Percentiles rank a stretch among this genome's conserved stretches.
Conservation (phyloP, 371 early-diverging fungal genomes). For the Syncephalastrum monosporum region DNA sequence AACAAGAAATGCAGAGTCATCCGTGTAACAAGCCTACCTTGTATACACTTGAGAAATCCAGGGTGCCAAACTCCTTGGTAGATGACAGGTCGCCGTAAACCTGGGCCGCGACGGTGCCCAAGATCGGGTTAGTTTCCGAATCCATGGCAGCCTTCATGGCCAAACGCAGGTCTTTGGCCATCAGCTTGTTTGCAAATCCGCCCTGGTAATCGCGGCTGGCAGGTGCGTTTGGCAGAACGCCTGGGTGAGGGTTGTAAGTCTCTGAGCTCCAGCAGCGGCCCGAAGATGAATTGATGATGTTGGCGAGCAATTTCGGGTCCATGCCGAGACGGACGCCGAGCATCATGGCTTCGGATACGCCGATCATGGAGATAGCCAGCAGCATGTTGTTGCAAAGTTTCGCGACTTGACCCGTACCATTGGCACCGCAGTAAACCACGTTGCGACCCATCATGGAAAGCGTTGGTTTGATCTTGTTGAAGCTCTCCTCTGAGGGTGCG, state of each 20-base stretch:
- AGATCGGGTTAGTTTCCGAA: constrained; percentile 64
- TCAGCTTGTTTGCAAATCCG: constrained; percentile 87
- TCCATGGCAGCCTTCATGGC: constrained; percentile 88
- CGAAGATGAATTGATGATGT: constrained; percentile 85
- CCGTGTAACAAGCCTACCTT: constrained; percentile 34
- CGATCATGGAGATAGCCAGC: constrained; percentile 93
- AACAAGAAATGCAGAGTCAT: too few relatives aligned
- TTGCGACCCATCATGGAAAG: constrained; percentile 90
- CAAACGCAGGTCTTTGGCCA: constrained; percentile 93
- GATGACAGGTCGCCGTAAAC: constrained; percentile 72
- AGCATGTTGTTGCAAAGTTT: constrained; percentile 98
- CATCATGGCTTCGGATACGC: constrained; percentile 89
- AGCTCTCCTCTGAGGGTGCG: constrained; percentile 53
- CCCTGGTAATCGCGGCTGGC: constrained; percentile 84
- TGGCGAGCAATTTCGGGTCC: constrained; percentile 82
- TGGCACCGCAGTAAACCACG: constrained; percentile 87
- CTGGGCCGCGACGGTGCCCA: constrained; percentile 79
- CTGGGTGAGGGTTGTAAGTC: constrained; percentile 90
- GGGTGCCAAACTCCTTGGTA: constrained; percentile 52
- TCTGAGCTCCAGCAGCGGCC: constrained; percentile 95
- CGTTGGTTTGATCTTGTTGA: constrained; percentile 66
- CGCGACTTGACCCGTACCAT: constrained; percentile 91
- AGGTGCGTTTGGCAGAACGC: constrained; percentile 80
- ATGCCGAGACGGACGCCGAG: constrained; percentile 87
- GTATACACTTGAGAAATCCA: constrained; percentile 81